phyloP scores from a whole-genome alignment of 352 stramenopile species.

The Pythium dissotocum region DNA sequence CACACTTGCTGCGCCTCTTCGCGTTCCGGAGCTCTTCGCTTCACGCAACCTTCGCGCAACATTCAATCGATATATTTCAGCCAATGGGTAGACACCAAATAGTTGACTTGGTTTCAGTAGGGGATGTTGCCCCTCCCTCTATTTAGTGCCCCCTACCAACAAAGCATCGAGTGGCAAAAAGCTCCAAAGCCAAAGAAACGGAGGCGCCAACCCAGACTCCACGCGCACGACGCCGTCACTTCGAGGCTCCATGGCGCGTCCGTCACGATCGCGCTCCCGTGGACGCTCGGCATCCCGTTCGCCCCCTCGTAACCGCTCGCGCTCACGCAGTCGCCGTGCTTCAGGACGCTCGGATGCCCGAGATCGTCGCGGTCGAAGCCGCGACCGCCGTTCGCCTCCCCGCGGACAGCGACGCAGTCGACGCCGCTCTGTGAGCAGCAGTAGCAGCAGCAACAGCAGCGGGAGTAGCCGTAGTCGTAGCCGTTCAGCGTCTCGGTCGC shows the following conservation, averaged over 20 bases:
- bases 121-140: conserved; percentile 3
- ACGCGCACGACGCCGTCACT: neutral
- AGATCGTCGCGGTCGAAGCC: conserved; percentile 5
- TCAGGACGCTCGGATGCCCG: neutral
- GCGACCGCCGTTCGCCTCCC: conserved; percentile 6
- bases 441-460: conserved; percentile 15
- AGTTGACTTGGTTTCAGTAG: conserved; percentile 14
- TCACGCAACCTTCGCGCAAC: conserved; percentile 22
- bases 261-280: conserved; percentile 23
- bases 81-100: conserved; percentile 1
- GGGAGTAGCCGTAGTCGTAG: conserved; percentile 22
- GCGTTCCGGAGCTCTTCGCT: neutral
- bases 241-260: conserved; percentile 12
- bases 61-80: neutral
- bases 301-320: conserved; percentile 19
- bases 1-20: conserved; percentile 9
- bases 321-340: conserved; percentile 15
- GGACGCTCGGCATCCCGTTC: conserved; percentile 26
- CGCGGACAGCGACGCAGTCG: conserved; percentile 7
- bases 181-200: conserved; percentile 9
- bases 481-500: conserved; percentile 25
- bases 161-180: conserved; percentile 16
- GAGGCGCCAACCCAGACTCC: neutral
- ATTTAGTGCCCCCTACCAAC: conserved; percentile 6
- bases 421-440: conserved; percentile 16